phyloP scores from a whole-genome alignment of 768 basidiomycete species.

The Clitopilus hobsonii region DNA sequence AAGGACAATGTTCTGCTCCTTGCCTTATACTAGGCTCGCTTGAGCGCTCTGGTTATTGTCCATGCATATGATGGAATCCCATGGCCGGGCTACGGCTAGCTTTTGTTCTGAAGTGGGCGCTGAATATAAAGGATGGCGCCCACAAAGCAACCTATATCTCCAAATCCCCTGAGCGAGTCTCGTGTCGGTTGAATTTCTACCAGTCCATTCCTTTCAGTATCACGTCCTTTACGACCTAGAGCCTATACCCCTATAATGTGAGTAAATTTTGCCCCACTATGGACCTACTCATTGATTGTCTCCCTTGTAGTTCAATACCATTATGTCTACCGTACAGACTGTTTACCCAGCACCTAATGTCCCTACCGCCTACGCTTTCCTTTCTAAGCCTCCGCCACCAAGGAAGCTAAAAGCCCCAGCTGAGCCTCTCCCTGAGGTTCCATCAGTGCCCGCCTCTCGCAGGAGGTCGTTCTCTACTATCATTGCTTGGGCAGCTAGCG shows the following conservation, averaged over 20 bases:
- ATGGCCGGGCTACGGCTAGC: too few species aligned
- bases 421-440: conserved; percentile 23
- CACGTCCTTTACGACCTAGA: not conserved
- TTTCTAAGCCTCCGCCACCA: conserved; percentile 35
- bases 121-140: not conserved
- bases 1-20: not conserved
- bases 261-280: not conserved
- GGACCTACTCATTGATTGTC: not conserved
- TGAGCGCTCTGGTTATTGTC: not conserved
- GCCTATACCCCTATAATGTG: not conserved
- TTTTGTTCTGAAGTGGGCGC: not conserved
- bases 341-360: conserved; percentile 1
- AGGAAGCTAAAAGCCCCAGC: conserved; percentile 29
- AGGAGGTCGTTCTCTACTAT: conserved; percentile 40
- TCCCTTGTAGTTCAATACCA: not conserved
- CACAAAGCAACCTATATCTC: not conserved
- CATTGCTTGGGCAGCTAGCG: conserved; percentile 55
- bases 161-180: not conserved
- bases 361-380: conserved; percentile 33
- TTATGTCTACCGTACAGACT: conserved; percentile 6
- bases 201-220: not conserved
- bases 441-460: conserved; percentile 28
- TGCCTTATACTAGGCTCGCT: not conserved
- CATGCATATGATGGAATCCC: not conserved
- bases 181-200: not conserved